Base-by-base conservation (phyloP, 192 early-diverging fungal genomes). In the Allomyces macrogynus region DNA sequence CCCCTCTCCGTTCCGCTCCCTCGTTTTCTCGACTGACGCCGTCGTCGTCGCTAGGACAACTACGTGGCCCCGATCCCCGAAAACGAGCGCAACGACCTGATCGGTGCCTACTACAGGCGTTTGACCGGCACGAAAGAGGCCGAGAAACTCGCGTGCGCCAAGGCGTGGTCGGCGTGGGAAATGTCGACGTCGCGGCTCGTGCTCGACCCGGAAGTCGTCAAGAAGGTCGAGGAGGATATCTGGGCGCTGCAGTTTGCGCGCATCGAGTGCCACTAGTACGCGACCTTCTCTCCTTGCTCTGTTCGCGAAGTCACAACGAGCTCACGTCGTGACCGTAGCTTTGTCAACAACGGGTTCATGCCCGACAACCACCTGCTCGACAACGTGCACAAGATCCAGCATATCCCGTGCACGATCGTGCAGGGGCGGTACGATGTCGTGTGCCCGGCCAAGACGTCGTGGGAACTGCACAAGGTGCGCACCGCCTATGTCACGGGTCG, bases 331-430 rank as follows among this genome's bases (percentile, higher is more conserved):
- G n/a, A n/a, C n/a, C n/a, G 18, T 54, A 68, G 71, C 74, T 87
- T 87, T 68, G 72, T 78, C 73, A 84, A 87, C 79, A 79, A 82
- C 63, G 84, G 86, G 0, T 87, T 87, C 70, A 86, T 87, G 54
- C 67, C 70, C 0, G 81, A 82, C 54, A 74, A 67, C 11, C 81
- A 76, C 66, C 73, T 87, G 42, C 65, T 87, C 32, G 76, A 86
- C 62, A 81, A 87, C 65, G 66, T 87, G 1, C 73, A 82, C 70
- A 81, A 79, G 71, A 83, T 87, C 66, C 71, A 72, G 44, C 75
- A 87, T 64, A 79, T 87, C 61, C 85, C 85, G 24, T 77, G 73
- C 20, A 70, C 78, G 0, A 85, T 86, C 68, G 79, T 84, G 11
- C 84, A 87, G 65, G 82, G 83, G 8, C 68, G 82, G 23, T 84